Conservation (phyloP, 2,329 filamentous ascomycete genomes). For the Epichloe festucae region DNA sequence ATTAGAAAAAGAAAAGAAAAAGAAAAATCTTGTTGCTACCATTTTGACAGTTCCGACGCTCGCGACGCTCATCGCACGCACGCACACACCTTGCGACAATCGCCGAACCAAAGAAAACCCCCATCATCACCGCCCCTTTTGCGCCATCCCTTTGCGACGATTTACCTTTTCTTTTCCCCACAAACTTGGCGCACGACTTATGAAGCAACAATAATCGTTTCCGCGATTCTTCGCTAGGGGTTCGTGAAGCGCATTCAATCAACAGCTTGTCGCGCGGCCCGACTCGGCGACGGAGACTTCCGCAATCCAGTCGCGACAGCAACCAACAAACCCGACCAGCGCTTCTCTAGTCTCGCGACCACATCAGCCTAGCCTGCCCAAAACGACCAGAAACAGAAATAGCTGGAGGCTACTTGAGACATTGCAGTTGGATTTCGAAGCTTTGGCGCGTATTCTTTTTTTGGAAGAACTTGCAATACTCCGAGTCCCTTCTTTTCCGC, state of each 20-base stretch:
- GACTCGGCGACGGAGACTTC: conserved; percentile 4
- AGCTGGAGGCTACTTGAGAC: not conserved
- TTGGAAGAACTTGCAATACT: not conserved
- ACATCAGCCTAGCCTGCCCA: not conserved
- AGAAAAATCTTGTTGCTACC: not conserved
- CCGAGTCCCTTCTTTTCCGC: not conserved
- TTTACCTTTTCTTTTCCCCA: not conserved
- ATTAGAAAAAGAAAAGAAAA: not conserved
- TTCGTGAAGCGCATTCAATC: conserved; percentile 1
- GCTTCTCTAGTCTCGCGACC: not conserved
- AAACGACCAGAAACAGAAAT: not conserved
- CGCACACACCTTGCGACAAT: not conserved
- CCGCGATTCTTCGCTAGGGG: not conserved
- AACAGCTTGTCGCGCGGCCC: conserved; percentile 2
- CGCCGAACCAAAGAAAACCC: not conserved
- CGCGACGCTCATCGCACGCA: not conserved
- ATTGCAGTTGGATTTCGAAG: not conserved
- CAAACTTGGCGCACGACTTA: not conserved
- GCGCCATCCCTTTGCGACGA: not conserved
- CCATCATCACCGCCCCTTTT: not conserved
- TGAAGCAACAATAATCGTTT: not conserved
- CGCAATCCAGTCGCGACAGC: conserved; percentile 6
- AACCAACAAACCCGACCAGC: not conserved
- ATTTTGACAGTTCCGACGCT: conserved; percentile 5
- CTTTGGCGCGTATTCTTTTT: not conserved